Evolutionary conservation across 2,329 filamentous ascomycete genomes (phyloP).

Genomic region (Alternaria alternata): DNA sequence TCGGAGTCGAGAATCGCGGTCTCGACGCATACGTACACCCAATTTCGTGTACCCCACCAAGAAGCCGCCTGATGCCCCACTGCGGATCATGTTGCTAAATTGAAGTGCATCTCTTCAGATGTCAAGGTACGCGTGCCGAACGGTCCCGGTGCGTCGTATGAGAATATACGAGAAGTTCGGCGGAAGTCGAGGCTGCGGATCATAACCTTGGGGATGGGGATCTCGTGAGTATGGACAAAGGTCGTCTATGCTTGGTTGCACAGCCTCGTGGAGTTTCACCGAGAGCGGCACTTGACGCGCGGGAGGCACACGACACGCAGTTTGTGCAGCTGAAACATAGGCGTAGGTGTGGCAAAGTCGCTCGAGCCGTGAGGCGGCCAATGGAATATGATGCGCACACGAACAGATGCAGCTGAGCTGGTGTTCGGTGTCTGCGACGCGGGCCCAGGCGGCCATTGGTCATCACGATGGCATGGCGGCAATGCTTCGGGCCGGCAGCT

Average conservation of each 20-base stretch:
- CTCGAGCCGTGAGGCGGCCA: conserved; percentile 13
- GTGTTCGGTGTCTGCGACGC: conserved; percentile 1
- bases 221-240: background rate
- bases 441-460: background rate
- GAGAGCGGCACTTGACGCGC: conserved; percentile 14
- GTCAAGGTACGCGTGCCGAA: conserved; percentile 14
- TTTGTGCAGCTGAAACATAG: conserved; percentile 22
- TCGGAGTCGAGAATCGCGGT: background rate
- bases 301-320: conserved; percentile 6
- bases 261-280: conserved; percentile 14
- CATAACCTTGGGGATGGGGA: background rate
- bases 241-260: conserved; percentile 6
- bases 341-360: conserved; percentile 22
- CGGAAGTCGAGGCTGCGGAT: background rate
- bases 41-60: conserved; percentile 27
- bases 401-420: background rate
- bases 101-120: conserved; percentile 15
- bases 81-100: conserved; percentile 28
- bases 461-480: background rate
- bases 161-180: background rate
- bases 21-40: conserved; percentile 27
- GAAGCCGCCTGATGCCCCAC: conserved; percentile 21
- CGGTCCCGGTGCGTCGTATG: conserved; percentile 7
- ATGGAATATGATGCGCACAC: conserved; percentile 12
- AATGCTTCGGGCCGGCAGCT: background rate